phyloP scores from a whole-genome alignment of 129 eudicot species.

The Solidago caesia region DNA sequence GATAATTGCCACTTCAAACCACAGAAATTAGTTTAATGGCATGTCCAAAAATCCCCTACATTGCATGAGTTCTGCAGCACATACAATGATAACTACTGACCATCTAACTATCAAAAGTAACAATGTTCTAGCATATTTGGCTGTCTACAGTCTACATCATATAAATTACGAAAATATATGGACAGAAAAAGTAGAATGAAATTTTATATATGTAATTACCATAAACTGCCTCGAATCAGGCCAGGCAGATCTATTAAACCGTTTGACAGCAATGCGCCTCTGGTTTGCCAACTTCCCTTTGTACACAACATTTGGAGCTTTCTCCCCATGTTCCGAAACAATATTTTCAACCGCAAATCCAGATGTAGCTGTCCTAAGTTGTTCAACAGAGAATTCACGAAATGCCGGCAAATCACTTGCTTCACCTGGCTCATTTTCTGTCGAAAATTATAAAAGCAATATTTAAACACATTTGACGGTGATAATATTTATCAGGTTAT shows the following conservation, averaged over 20 bases:
- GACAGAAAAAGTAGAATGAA: too few species aligned
- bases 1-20: too few species aligned
- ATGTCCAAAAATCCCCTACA: too few species aligned
- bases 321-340: slow-evolving; percentile 84
- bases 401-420: slow-evolving; percentile 55
- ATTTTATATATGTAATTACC: slow-evolving; percentile 31
- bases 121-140: too few species aligned
- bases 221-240: slow-evolving; percentile 74
- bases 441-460: not conserved
- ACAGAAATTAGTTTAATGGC: too few species aligned
- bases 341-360: slow-evolving; percentile 83
- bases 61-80: too few species aligned
- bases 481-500: too few species aligned
- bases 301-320: slow-evolving; percentile 82
- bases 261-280: slow-evolving; percentile 67
- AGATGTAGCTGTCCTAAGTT: slow-evolving; percentile 63
- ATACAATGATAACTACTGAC: too few species aligned
- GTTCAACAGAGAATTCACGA: slow-evolving; percentile 59
- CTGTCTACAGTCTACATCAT: too few species aligned
- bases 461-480: not conserved
- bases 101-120: too few species aligned
- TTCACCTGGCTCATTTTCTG: slow-evolving; percentile 61
- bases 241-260: slow-evolving; percentile 82
- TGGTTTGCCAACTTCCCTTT: slow-evolving; percentile 81
- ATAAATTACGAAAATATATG: too few species aligned